A percentile compares a stretch with the other conserved stretches of the same genome.
These are phyloP conservation scores for Alternaria longipes DNA, from an alignment of 2,329 filamentous ascomycete species.

Conservation along the genomic window DNA sequence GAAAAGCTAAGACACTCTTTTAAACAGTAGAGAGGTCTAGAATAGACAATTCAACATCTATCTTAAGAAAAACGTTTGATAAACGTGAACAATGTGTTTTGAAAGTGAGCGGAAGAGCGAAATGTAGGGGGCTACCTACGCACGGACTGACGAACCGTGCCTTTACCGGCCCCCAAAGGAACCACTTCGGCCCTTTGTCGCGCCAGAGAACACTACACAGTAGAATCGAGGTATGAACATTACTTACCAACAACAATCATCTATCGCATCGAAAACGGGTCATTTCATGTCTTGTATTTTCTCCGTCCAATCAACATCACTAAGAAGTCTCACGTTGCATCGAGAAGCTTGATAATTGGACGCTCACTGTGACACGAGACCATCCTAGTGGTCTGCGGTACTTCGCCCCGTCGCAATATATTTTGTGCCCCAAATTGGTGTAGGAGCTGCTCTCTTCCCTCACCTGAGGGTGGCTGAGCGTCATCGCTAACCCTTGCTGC, in stretches of 20 bases:
- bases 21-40: too few relatives aligned
- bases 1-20: too few relatives aligned
- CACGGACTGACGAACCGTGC: neutral
- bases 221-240: neutral
- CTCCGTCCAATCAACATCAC: neutral
- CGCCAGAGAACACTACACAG: neutral
- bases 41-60: too few relatives aligned
- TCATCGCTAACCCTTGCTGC: neutral
- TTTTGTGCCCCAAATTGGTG: neutral
- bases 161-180: neutral
- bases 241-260: too few relatives aligned
- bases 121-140: too few relatives aligned
- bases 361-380: neutral
- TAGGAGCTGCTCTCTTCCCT: neutral
- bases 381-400: neutral
- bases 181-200: neutral
- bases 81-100: too few relatives aligned
- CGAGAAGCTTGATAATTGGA: neutral
- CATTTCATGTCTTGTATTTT: neutral
- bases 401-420: conserved; percentile 13
- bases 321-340: neutral
- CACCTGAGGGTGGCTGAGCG: neutral
- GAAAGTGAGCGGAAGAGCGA: too few relatives aligned
- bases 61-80: too few relatives aligned
- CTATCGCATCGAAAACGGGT: neutral